phyloP scores from a whole-genome alignment of 2,329 filamentous ascomycete species.

The Monosporascus sp. region DNA sequence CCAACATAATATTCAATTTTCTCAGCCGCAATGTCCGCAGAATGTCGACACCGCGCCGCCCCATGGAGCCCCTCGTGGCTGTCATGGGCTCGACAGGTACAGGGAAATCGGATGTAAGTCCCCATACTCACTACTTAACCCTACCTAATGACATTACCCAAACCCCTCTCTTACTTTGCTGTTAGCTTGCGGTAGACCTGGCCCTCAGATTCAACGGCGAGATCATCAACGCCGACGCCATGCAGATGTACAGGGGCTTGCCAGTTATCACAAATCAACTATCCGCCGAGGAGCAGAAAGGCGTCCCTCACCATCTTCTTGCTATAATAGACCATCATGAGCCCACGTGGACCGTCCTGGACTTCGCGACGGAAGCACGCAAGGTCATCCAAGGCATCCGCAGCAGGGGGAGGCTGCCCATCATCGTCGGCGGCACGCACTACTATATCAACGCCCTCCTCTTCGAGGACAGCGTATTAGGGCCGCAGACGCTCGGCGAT shows the following conservation, averaged over 20 bases:
- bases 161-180: conserved; percentile 5
- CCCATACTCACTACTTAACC: conserved; percentile 15
- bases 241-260: conserved; percentile 92
- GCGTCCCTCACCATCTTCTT: conserved; percentile 82
- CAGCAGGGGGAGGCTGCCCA: conserved; percentile 71
- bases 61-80: conserved; percentile 62
- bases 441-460: conserved; percentile 91
- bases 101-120: conserved; percentile 47
- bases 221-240: conserved; percentile 94
- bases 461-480: conserved; percentile 67
- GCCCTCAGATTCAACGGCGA: conserved; percentile 82
- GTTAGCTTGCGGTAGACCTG: conserved; percentile 83
- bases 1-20: neutral
- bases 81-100: conserved; percentile 89
- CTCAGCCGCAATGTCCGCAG: conserved; percentile 20
- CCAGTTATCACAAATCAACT: conserved; percentile 97
- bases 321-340: conserved; percentile 71
- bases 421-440: conserved; percentile 89
- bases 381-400: conserved; percentile 72
- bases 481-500: conserved; percentile 22
- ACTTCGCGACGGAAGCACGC: conserved; percentile 67
- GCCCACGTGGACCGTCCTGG: conserved; percentile 76
- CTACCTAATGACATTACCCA: neutral
- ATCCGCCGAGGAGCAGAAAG: conserved; percentile 64
- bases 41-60: conserved; percentile 35